Evolutionary conservation across 768 basidiomycete species (phyloP), one percentile per base, ranked within the genome.

Genomic region (Candolleomyces eurysporus): DNA sequence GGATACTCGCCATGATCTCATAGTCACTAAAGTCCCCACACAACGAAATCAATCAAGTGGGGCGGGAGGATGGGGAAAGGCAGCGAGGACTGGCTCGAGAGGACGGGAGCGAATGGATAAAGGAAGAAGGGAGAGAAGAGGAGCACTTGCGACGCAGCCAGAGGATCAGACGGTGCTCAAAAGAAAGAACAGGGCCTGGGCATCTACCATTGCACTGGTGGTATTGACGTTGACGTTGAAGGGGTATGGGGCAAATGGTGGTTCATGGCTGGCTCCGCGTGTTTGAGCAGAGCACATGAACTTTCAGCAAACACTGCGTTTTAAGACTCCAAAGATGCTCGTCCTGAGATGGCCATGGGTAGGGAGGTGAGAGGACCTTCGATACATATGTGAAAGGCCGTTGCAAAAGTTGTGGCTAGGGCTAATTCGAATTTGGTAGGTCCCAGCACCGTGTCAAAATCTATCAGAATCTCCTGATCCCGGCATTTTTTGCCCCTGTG

Each of bases 401-500:
- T 26, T 16, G 52, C 31, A 54, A 54, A 54, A 54, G 10, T 54
- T 54, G 17, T 46, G 52, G 32, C 32, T 31, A 39, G 52, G 32
- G 32, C 52, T 54, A 19, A 21, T 17, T 14, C 52, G 21, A 39
- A 54, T 32, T 54, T 16, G 52, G 52, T 16, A 51, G 10, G 45
- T 17, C 30, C 52, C 26, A 17, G 21, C 30, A 54, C 52, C 52
- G 52, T 54, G 52, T 54, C 16, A 39, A 54, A 54, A 32, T 54
- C 52, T 14, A 54, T 54, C 52, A 54, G 31, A 54, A 54, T 14
- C 52, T 31, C 52, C 52, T 54, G 52, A 54, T 54, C 49, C 16
- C 49, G 49, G 49, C 8, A 51, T 6, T 8, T 36, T 36, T 36
- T 11, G 36, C 36, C 36, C 36, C 36, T 36, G 36, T 26, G 26